A percentile compares a stretch with the other conserved stretches of the same genome.
Conservation (phyloP, 2,329 filamentous ascomycete species). For the Aureobasidium sp. region DNA sequence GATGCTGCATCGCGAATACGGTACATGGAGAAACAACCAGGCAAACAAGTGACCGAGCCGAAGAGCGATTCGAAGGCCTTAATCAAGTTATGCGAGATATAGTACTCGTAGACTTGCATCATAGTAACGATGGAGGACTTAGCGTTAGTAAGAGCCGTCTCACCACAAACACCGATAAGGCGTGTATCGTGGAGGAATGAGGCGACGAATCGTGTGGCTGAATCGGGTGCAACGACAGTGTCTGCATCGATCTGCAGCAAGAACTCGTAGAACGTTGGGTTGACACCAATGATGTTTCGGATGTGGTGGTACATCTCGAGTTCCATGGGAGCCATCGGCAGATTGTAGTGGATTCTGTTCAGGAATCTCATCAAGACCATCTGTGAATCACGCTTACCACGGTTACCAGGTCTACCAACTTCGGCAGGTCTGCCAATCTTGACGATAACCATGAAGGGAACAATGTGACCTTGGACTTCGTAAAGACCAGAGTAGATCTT, state of each 20-base stretch:
- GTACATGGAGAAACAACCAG: conserved; percentile 99
- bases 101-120: conserved; percentile 99
- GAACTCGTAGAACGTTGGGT: conserved; percentile 97
- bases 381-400: conserved; percentile 98
- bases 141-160: conserved; percentile 86
- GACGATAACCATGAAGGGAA: conserved; percentile 92
- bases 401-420: conserved; percentile 72
- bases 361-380: conserved; percentile 99
- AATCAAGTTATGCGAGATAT: conserved; percentile 92
- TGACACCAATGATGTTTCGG: conserved; percentile 96
- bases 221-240: conserved; percentile 83
- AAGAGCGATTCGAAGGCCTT: conserved; percentile 98
- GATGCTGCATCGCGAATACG: conserved; percentile 88
- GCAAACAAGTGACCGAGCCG: conserved; percentile 92
- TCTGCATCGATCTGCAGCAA: conserved; percentile 95
- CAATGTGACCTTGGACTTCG: conserved; percentile 95
- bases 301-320: conserved; percentile 99
- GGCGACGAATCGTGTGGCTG: conserved; percentile 84
- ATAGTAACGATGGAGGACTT: conserved; percentile 93
- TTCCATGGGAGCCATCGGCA: conserved; percentile 91
- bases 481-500: conserved; percentile 98
- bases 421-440: conserved; percentile 87
- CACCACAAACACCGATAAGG: conserved; percentile 89
- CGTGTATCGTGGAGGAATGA: conserved; percentile 86
- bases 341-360: conserved; percentile 96